Base-by-base conservation (phyloP, 164 flowering plant genomes). In the Vitis cinerea region DNA sequence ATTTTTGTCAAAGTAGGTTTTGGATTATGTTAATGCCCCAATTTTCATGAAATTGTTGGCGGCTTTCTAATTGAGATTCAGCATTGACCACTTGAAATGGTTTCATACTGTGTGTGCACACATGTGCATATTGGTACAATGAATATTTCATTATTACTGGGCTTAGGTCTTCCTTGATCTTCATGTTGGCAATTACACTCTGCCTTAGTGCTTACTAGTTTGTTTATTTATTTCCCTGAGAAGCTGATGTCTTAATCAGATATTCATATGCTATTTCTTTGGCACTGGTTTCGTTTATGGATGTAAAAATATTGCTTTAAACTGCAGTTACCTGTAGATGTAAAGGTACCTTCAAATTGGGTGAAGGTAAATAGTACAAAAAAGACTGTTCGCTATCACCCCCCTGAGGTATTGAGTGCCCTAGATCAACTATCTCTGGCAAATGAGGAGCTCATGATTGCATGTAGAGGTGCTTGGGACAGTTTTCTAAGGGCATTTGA, bases 331-430 rank as follows among this genome's bases (percentile, higher is more conserved):
- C 85, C 94, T 13, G 53, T 78, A 65, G 83, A 88, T 80, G 81
- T 67, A 61, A 87, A 69, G 80, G 96, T 90, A 55, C 98, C 99
- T 48, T 70, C 77, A 56, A 77, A 83, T 64, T 94, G 99, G 99
- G 81, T 86, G 54, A 94, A 89, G 83, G 83, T 94, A 67, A 94
- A 86, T 63, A 92, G 99, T 72, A 94, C 98, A 9, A 94, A 90
- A 72, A 94, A 90, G 75, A 82, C 87, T 19, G 79, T 85, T 19
- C 89, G 99, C 17, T 94, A 94, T 78, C 99, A 94, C 74, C 88
- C 99, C 16, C 97, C 97, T 19, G 97, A 94, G 78, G 95, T 94
- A 59, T 69, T 84, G 74, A 66, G 76, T 53, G 86, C 88, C 63
- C 75, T 94, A 60, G 97, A 91, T 59, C 81, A 78, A 54, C 77